Evolutionary conservation across 805 yeast genomes (phyloP).

Genomic region (Yamadazyma insecticola): DNA sequence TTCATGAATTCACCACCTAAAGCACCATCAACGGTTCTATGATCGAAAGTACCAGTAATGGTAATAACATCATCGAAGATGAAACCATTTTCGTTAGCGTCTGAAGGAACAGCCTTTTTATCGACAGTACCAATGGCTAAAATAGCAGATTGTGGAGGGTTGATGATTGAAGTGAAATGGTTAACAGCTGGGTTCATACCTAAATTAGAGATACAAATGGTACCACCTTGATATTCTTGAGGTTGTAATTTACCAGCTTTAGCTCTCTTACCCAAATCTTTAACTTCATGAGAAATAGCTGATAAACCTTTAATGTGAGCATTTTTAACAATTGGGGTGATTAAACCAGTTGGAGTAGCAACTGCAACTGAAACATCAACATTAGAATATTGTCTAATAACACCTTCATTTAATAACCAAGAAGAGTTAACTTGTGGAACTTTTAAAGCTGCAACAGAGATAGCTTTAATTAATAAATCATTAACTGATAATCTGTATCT

Average conservation of each 20-base stretch:
- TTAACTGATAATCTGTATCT: slow-evolving; percentile 88
- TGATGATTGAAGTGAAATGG: slow-evolving; percentile 91
- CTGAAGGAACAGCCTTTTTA: slow-evolving; percentile 90
- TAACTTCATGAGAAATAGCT: slow-evolving; percentile 74
- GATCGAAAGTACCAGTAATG: slow-evolving; percentile 96
- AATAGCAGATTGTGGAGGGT: slow-evolving; percentile 96
- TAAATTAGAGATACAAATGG: slow-evolving; percentile 95
- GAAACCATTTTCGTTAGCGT: slow-evolving; percentile 85
- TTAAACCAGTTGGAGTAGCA: slow-evolving; percentile 94
- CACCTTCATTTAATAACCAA: slow-evolving; percentile 85
- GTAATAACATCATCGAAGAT: slow-evolving; percentile 87
- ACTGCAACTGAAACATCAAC: slow-evolving; percentile 99
- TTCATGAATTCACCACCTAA: slow-evolving; percentile 95
- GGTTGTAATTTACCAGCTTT: slow-evolving; percentile 89
- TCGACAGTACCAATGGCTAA: slow-evolving; percentile 92
- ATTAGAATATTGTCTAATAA: slow-evolving; percentile 84
- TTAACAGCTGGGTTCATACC: slow-evolving; percentile 97
- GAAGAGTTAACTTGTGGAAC: slow-evolving; percentile 94
- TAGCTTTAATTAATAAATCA: slow-evolving; percentile 91
- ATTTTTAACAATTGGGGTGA: slow-evolving; percentile 90
- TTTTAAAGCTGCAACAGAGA: slow-evolving; percentile 82
- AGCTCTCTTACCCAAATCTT: slow-evolving; percentile 95
- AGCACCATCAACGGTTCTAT: slow-evolving; percentile 96
- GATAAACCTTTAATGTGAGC: slow-evolving; percentile 87
- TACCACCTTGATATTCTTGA: slow-evolving; percentile 99